Percentiles rank a stretch among this genome's conserved stretches.
Evolutionary conservation across 1,284 basidiomycete genomes (phyloP).

Genomic region (Sanguinoderma infundibulare): DNA sequence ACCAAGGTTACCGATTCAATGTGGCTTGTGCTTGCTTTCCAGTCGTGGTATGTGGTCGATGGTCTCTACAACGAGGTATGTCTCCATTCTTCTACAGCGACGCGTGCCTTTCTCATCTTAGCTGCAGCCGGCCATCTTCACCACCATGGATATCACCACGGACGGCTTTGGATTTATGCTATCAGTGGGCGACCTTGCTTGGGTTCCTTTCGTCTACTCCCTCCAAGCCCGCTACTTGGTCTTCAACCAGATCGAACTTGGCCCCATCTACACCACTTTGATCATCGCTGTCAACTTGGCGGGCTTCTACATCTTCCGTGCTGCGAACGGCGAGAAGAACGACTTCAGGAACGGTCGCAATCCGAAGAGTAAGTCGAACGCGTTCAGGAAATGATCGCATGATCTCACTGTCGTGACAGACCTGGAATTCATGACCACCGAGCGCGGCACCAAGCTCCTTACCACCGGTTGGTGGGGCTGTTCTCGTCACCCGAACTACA

Average conservation of each 20-base stretch:
- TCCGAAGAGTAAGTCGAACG: constrained; percentile 75
- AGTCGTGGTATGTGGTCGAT: constrained; percentile 89
- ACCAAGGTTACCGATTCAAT: constrained; percentile 85
- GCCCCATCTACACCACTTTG: constrained; percentile 58
- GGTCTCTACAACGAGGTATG: constrained; percentile 87
- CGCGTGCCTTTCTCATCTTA: not conserved
- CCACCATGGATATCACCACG: constrained; percentile 97
- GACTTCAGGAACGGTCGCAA: constrained; percentile 94
- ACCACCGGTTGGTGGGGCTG: constrained; percentile 98
- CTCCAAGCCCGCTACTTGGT: constrained; percentile 95
- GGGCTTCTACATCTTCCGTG: constrained; percentile 94
- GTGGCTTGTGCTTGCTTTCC: constrained; percentile 88
- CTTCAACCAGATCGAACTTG: constrained; percentile 85
- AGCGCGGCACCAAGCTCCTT: constrained; percentile 88
- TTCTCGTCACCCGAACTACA: constrained; percentile 93
- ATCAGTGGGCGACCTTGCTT: constrained; percentile 89
- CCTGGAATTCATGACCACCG: constrained; percentile 83
- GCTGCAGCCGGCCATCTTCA: constrained; percentile 79
- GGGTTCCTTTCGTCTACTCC: constrained; percentile 95
- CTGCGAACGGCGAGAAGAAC: constrained; percentile 93
- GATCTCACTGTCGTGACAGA: constrained; percentile 45
- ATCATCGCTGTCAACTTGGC: constrained; percentile 73
- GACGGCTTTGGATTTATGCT: constrained; percentile 99
- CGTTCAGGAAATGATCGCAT: not conserved
- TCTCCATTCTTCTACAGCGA: not conserved